Base-by-base conservation (phyloP, 2,329 filamentous ascomycete species). In the Fusarium camptoceras region DNA sequence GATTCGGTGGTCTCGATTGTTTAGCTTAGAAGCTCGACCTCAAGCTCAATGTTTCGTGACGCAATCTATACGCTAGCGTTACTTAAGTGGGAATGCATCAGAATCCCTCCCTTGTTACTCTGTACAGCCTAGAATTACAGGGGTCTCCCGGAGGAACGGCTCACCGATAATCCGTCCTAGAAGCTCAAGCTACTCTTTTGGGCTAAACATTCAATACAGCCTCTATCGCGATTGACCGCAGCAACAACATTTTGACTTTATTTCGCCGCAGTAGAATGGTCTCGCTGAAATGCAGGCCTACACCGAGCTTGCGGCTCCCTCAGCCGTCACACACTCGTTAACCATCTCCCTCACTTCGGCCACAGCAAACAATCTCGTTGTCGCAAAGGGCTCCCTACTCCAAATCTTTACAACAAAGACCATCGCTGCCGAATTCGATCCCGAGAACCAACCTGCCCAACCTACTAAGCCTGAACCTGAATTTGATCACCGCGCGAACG, bases 281-380 rank as follows among this genome's bases (percentile, higher is more conserved):
- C 70, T 74, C 75, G 78, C 76, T 69, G 71, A 72, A 49, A 98
- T 98, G 95, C 95, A 98, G 88, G 97, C 94, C 86, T 98, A 98
- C 83, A 94, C 94, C 78, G 96, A 99, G 86, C 87, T 99, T 80
- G 90, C 94, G 80, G 92, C 95, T 84, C 94, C 96, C 57, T 97
- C 94, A 79, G 94, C 94, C 79, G 94, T 98, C 82, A 94, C 94
- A 76, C 92, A 97, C 83, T 93, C 94, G 70, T 83, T 98, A 76
- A 88, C 86, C 64, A 83, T 97, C 42, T 89, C 94, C 37, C 94
- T 99, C 77, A 86, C 91, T 48, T 91, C 92, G 48, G 82, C 92
- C 51, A 87, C 90, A 70, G 89, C 92, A 74, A 91, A 88, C 80
- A 98, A 98, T 79, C 88, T 99, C 72, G 85, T 98, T 73, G 90